Conservation (phyloP, 2,329 filamentous ascomycete genomes). For the Beauveria bassiana region DNA sequence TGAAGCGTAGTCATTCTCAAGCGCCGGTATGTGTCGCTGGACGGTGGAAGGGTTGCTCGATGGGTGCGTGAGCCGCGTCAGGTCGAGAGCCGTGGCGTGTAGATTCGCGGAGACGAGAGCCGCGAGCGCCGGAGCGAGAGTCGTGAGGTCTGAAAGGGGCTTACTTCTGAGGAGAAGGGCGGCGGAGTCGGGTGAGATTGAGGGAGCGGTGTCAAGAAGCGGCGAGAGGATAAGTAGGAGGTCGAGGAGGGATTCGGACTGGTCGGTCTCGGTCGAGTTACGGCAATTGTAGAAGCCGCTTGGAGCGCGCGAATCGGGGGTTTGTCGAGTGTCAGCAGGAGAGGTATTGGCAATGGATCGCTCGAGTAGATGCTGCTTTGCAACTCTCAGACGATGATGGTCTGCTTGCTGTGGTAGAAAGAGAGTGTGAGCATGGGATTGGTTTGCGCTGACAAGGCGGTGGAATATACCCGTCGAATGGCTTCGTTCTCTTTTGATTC, state of each 20-base stretch:
- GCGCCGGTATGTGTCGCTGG: conserved; percentile 47
- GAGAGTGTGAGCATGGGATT: background rate
- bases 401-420: conserved; percentile 38
- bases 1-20: conserved; percentile 32
- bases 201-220: conserved; percentile 26
- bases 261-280: background rate
- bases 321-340: conserved; percentile 18
- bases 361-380: conserved; percentile 43
- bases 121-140: conserved; percentile 34
- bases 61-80: conserved; percentile 36
- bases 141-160: conserved; percentile 34
- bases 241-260: conserved; percentile 16
- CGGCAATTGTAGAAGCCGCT: conserved; percentile 16
- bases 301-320: background rate
- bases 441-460: background rate
- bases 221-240: conserved; percentile 41
- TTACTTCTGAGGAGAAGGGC: conserved; percentile 34
- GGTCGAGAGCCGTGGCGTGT: conserved; percentile 31
- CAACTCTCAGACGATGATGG: conserved; percentile 37
- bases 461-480: conserved; percentile 37
- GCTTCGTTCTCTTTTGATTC: conserved; percentile 41
- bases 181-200: conserved; percentile 23
- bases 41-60: conserved; percentile 47
- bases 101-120: conserved; percentile 36
- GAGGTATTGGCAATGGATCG: conserved; percentile 41